Evolutionary conservation across 164 flowering plant genomes (phyloP).

Genomic region (Vitis amurensis): DNA sequence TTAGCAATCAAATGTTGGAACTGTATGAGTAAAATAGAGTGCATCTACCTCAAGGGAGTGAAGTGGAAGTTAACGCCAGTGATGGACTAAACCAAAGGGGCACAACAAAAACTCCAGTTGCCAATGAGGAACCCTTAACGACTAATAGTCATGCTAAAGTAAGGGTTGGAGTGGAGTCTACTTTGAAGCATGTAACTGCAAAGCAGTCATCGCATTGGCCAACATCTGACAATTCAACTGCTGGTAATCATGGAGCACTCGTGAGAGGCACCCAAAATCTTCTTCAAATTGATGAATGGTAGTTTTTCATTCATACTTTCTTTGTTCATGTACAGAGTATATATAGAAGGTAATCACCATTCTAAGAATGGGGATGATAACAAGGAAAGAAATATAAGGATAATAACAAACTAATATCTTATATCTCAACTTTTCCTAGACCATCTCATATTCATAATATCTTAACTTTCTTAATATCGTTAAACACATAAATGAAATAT

Average conservation of each 20-base stretch:
- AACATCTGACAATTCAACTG: constrained; percentile 30
- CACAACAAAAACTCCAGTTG: constrained; percentile 37
- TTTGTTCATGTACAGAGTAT: too few relatives aligned
- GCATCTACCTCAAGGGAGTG: constrained; percentile 73
- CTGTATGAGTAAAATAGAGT: constrained; percentile 90
- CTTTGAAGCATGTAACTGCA: constrained; percentile 22
- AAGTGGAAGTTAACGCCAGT: constrained; percentile 64
- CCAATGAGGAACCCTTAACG: constrained; percentile 40
- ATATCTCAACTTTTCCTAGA: too few relatives aligned
- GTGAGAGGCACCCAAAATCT: constrained; percentile 37
- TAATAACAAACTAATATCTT: too few relatives aligned
- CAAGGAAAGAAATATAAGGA: too few relatives aligned
- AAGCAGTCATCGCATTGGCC: constrained; percentile 31
- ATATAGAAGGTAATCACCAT: too few relatives aligned
- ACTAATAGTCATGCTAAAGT: constrained; percentile 13
- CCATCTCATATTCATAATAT: too few relatives aligned
- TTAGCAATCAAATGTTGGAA: constrained; percentile 98
- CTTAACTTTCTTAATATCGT: too few relatives aligned
- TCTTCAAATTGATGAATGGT: too few relatives aligned
- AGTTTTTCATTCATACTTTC: too few relatives aligned
- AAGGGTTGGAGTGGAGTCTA: constrained; percentile 16
- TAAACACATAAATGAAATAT: too few relatives aligned
- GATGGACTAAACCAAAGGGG: constrained; percentile 45
- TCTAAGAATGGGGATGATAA: too few relatives aligned
- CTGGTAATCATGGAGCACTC: constrained; percentile 37